These are phyloP conservation scores for Sesbania bispinosa DNA, from an alignment of 306 rosid species.

Conservation along the genomic window DNA sequence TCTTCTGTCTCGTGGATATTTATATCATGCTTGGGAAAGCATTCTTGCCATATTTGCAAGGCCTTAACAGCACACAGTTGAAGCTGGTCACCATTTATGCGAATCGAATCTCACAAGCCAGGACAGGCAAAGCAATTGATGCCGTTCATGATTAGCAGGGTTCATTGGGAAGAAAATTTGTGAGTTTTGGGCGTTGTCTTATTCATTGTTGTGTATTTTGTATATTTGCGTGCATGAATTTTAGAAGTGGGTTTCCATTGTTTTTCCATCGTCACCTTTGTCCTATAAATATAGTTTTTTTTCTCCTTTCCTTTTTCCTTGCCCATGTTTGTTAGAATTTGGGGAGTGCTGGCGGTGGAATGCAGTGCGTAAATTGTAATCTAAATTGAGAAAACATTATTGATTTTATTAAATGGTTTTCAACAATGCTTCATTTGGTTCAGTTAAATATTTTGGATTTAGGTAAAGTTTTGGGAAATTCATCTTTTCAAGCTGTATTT, in stretches of 20 bases:
- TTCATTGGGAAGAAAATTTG: constrained; percentile 28
- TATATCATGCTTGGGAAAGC: constrained; percentile 98
- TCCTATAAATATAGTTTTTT: constrained; percentile 25
- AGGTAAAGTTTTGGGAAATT: background rate
- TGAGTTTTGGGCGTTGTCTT: constrained; percentile 39
- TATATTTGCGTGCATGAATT: constrained; percentile 82
- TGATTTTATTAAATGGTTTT: constrained; percentile 50
- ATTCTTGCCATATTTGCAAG: constrained; percentile 92
- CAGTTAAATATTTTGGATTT: constrained; percentile 11
- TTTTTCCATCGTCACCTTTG: constrained; percentile 15
- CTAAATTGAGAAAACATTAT: constrained; percentile 34
- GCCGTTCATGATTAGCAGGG: constrained; percentile 49
- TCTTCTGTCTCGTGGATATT: constrained; percentile 95
- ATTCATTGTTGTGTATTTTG: constrained; percentile 66
- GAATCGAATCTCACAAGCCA: constrained; percentile 93
- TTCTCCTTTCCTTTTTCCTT: constrained; percentile 18
- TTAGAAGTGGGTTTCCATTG: constrained; percentile 38
- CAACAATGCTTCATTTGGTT: constrained; percentile 16
- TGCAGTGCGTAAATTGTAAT: constrained; percentile 56
- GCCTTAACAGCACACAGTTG: constrained; percentile 90
- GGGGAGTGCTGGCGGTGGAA: constrained; percentile 50
- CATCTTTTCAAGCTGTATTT: background rate
- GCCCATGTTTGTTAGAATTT: constrained; percentile 44
- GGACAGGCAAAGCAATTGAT: constrained; percentile 73
- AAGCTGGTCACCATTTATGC: constrained; percentile 95